These are phyloP conservation scores for Agastache rugosa DNA, from an alignment of 257 asterid species.

Conservation along the genomic window DNA sequence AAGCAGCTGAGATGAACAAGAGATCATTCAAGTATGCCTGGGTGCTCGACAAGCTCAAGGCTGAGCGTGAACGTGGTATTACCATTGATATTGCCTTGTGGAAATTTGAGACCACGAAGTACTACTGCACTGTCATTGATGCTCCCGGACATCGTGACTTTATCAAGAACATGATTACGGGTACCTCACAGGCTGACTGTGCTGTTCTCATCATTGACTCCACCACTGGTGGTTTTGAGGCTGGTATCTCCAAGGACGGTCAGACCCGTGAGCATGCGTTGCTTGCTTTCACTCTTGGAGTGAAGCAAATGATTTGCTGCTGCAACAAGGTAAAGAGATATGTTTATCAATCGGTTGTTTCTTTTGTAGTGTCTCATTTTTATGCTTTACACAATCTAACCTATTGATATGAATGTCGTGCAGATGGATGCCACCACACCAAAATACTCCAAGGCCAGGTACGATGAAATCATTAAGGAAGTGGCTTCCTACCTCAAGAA, in stretches of 20 bases:
- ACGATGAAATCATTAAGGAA: slow-evolving; percentile 76
- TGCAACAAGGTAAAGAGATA: slow-evolving; percentile 61
- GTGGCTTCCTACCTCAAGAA: slow-evolving; percentile 78
- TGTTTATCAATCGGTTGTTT: background rate
- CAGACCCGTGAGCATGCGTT: slow-evolving; percentile 91
- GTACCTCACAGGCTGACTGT: slow-evolving; percentile 39
- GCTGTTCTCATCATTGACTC: slow-evolving; percentile 83
- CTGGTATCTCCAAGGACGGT: slow-evolving; percentile 89
- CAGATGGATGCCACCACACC: slow-evolving; percentile 94
- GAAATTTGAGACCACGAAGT: slow-evolving; percentile 90
- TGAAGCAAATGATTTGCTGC: slow-evolving; percentile 81
- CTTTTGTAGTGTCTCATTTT: background rate
- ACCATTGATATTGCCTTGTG: slow-evolving; percentile 84
- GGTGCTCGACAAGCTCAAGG: slow-evolving; percentile 89
- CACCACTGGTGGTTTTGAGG: slow-evolving; percentile 91
- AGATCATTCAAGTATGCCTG: slow-evolving; percentile 70
- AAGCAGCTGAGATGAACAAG: slow-evolving; percentile 66
- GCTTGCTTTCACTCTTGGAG: slow-evolving; percentile 90
- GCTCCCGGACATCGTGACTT: slow-evolving; percentile 36
- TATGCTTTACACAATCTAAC: background rate
- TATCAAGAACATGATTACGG: slow-evolving; percentile 36
- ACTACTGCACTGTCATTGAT: slow-evolving; percentile 83
- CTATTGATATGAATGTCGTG: background rate
- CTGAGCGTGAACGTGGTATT: slow-evolving; percentile 88
- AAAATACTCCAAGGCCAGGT: slow-evolving; percentile 78